phyloP scores from a whole-genome alignment of 2,329 filamentous ascomycete species.

The Venturia aucupariae region DNA sequence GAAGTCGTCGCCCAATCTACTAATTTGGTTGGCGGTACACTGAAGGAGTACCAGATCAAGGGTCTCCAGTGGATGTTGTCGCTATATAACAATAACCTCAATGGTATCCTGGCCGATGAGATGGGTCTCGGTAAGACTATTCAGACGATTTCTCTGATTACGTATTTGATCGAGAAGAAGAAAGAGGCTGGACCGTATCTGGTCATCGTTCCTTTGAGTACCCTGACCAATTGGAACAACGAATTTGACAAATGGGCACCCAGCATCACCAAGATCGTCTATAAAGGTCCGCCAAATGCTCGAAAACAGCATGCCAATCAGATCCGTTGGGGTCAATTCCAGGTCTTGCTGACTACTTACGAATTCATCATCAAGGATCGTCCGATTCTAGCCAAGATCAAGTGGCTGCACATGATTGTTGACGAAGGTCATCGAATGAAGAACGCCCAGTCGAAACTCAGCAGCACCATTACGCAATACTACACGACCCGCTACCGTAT shows the following conservation, averaged over 20 bases:
- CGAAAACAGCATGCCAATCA: constrained; percentile 88
- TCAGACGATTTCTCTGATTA: constrained; percentile 95
- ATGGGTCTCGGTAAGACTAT: constrained; percentile 99
- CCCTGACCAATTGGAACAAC: constrained; percentile 95
- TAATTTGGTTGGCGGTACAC: constrained; percentile 80
- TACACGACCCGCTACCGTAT: constrained; percentile 92
- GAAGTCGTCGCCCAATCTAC: constrained; percentile 73
- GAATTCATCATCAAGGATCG: constrained; percentile 99
- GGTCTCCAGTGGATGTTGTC: constrained; percentile 99
- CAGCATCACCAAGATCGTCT: constrained; percentile 75
- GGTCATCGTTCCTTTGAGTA: constrained; percentile 94
- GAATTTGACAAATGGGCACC: constrained; percentile 99
- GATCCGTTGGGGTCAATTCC: constrained; percentile 90
- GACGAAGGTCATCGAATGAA: constrained; percentile 99
- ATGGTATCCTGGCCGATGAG: constrained; percentile 95
- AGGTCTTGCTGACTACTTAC: constrained; percentile 93
- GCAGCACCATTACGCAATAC: constrained; percentile 87
- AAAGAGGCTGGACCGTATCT: constrained; percentile 84
- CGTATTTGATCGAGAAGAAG: constrained; percentile 94
- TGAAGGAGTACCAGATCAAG: constrained; percentile 98
- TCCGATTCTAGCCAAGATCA: constrained; percentile 91
- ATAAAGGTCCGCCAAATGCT: constrained; percentile 85
- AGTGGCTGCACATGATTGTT: constrained; percentile 99
- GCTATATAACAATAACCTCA: constrained; percentile 98
- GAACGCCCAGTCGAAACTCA: constrained; percentile 93